Evolutionary conservation across 306 rosid genomes (phyloP), one percentile per base, ranked within the genome.

Genomic region (Dryas octopetala): DNA sequence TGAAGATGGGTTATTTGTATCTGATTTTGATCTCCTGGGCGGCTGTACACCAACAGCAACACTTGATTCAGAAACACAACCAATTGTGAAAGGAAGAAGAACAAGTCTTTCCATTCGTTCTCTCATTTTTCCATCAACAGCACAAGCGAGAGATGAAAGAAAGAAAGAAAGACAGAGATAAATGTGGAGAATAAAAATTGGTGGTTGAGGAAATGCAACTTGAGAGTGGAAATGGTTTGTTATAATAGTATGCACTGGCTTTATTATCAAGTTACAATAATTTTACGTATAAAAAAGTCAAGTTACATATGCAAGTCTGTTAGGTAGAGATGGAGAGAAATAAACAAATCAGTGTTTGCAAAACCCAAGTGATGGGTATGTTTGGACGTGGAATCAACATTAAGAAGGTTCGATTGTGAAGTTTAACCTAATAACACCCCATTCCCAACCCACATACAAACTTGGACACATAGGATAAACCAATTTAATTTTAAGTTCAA

Each of bases 11-110:
- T 70, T 88, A 49, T 70, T 88, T 45, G 75, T 46, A 61, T 61
- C 66, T 51, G 76, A 40, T 84, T 85, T 91, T 49, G 97, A 88
- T 85, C 83, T 87, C 86, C 86, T 79, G 48, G 88, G 86, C 28
- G 71, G 89, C 15, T 85, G 93, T 76, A 80, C 43, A 26, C 89
- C 96, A 4, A 92, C 90, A 59, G 96, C 97, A 71, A 95, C 90
- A 44, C 91, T 90, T 3, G 97, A 90, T 70, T 95, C 96, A 23
- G 99, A 95, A 82, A 92, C 79, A 38, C 97, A 95, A 54, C 99
- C 97, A 38, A 85, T 74, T 6, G 99, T 85, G 81, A 92, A 95
- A 62, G 99, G 99, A 88, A 95, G 96, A 81, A 95, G 88, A 11
- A 90, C 91, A 57, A 95, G 83, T 79, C 97, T 95, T 79, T 95